A percentile compares a stretch with the other conserved stretches of the same genome.
These are phyloP conservation scores for Entomortierella parvispora DNA, from an alignment of 192 early-diverging fungal species.

Conservation along the genomic window DNA sequence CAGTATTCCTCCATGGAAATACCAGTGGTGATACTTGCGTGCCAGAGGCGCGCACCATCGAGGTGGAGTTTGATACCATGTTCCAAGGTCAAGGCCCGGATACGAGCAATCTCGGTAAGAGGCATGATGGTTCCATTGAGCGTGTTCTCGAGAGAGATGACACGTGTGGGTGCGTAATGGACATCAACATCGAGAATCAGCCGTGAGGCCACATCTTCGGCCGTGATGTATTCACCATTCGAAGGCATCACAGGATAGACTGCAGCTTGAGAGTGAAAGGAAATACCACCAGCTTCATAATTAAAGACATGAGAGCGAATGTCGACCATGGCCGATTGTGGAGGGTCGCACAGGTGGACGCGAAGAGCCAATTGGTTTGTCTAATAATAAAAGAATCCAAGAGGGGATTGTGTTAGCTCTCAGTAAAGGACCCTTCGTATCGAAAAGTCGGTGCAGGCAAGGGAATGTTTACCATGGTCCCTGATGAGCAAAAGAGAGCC, in stretches of 20 bases:
- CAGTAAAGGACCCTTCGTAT: neutral
- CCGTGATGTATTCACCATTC: slow-evolving; percentile 70
- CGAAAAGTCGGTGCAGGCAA: neutral
- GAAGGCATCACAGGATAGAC: slow-evolving; percentile 69
- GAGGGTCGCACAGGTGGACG: slow-evolving; percentile 76
- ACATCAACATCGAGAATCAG: slow-evolving; percentile 73
- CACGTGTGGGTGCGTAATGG: slow-evolving; percentile 79
- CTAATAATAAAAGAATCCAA: neutral
- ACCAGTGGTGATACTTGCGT: slow-evolving; percentile 78
- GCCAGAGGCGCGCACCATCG: slow-evolving; percentile 93
- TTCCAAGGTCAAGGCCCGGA: slow-evolving; percentile 63
- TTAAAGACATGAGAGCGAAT: slow-evolving; percentile 77
- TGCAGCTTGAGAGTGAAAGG: slow-evolving; percentile 78
- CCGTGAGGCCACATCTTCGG: slow-evolving; percentile 60
- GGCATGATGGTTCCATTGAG: slow-evolving; percentile 85
- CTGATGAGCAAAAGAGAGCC: slow-evolving; percentile 80
- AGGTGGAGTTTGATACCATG: slow-evolving; percentile 77
- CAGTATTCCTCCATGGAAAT: slow-evolving; percentile 73
- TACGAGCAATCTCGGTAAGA: slow-evolving; percentile 73
- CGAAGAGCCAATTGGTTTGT: slow-evolving; percentile 85
- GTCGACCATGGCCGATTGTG: slow-evolving; percentile 82
- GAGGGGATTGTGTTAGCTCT: too few species aligned
- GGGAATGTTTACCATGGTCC: slow-evolving; percentile 69
- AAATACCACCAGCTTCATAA: slow-evolving; percentile 84
- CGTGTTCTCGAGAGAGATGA: slow-evolving; percentile 92